phyloP scores from a whole-genome alignment of 139 green algal species.

The Chlorella sp. region DNA sequence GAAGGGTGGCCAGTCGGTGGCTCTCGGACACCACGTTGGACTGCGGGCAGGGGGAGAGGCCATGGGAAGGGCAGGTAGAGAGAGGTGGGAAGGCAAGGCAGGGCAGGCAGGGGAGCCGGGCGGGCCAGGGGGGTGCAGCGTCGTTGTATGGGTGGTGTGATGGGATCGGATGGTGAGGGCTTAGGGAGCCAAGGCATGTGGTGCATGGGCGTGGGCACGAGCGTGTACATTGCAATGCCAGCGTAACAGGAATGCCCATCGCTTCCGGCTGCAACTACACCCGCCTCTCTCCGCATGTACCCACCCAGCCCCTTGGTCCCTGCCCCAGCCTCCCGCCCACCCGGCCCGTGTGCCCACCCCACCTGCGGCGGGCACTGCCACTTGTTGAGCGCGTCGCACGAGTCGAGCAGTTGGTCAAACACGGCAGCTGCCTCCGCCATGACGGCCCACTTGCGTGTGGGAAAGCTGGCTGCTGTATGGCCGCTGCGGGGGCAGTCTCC shows the following conservation, averaged over 20 bases:
- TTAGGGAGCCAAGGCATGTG: too few relatives aligned
- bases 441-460: neutral
- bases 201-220: too few relatives aligned
- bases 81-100: neutral
- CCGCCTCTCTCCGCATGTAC: too few relatives aligned
- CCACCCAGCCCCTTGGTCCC: neutral
- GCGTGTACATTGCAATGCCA: too few relatives aligned
- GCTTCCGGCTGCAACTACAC: neutral
- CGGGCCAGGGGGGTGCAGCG: too few relatives aligned
- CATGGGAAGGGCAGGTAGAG: neutral
- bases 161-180: too few relatives aligned
- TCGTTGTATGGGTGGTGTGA: too few relatives aligned
- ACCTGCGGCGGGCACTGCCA: slow-evolving; percentile 20
- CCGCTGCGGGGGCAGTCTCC: neutral
- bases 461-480: slow-evolving; percentile 7
- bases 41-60: neutral
- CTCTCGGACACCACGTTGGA: slow-evolving; percentile 18
- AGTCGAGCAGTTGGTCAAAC: slow-evolving; percentile 1
- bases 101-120: neutral
- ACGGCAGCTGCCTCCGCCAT: slow-evolving; percentile 15
- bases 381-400: slow-evolving; percentile 6
- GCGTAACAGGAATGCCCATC: too few relatives aligned
- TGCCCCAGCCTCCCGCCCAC: neutral
- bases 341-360: neutral
- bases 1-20: slow-evolving; percentile 31